These are phyloP conservation scores for Streptanthus diversifolius DNA, from an alignment of 345 rosid species.

Conservation along the genomic window DNA sequence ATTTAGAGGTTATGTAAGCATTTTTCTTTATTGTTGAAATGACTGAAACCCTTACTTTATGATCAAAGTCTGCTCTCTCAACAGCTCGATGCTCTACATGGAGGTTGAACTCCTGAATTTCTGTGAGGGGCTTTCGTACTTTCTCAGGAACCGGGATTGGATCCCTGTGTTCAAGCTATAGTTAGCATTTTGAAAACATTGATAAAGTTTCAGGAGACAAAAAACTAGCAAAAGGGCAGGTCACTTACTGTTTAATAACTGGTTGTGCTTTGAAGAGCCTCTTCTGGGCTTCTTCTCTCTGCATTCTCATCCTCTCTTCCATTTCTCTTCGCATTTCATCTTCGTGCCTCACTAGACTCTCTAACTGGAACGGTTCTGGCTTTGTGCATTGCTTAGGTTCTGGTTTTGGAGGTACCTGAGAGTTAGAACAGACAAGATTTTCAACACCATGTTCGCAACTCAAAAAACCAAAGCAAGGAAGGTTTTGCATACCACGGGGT, in stretches of 20 bases:
- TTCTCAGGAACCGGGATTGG: constrained; percentile 91
- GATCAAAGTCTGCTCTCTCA: constrained; percentile 88
- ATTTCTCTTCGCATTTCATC: constrained; percentile 77
- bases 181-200: constrained; percentile 9
- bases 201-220: neutral
- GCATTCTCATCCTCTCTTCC: constrained; percentile 73
- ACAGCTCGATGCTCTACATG: constrained; percentile 66
- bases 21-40: neutral
- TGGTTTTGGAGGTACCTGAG: constrained; percentile 87
- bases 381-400: constrained; percentile 76
- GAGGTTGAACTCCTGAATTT: constrained; percentile 65
- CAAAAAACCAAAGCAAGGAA: neutral
- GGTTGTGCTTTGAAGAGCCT: constrained; percentile 83
- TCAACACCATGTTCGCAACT: neutral
- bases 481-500: constrained; percentile 67
- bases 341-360: constrained; percentile 81
- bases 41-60: constrained; percentile 49
- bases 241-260: constrained; percentile 64
- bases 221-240: neutral
- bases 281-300: constrained; percentile 64
- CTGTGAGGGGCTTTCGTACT: constrained; percentile 81
- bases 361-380: constrained; percentile 84
- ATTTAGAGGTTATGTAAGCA: neutral
- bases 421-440: constrained; percentile 1
- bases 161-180: constrained; percentile 47